Evolutionary conservation across 2,329 filamentous ascomycete genomes (phyloP).

Genomic region (Biscogniauxia marginata): DNA sequence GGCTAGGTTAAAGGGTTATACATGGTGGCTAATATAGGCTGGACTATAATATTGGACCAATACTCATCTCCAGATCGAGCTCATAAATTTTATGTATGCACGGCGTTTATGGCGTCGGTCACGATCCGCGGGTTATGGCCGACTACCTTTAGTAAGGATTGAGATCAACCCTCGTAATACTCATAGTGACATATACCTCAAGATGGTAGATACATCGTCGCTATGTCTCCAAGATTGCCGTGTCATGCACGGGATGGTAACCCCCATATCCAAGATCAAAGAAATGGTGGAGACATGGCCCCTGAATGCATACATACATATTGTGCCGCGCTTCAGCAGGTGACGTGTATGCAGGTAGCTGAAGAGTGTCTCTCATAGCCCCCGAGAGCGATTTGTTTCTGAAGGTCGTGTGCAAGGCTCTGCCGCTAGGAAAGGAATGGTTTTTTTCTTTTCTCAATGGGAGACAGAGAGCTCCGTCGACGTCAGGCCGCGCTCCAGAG

Average conservation of each 20-base stretch:
- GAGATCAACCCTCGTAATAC: not conserved
- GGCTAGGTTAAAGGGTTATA: conserved; percentile 37
- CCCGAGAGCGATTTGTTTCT: conserved; percentile 7
- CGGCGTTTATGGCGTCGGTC: not conserved
- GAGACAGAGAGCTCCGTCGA: conserved; percentile 1
- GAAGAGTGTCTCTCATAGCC: conserved; percentile 9
- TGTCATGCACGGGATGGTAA: conserved; percentile 26
- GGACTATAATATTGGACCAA: conserved; percentile 13
- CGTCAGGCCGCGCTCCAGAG: conserved; percentile 12
- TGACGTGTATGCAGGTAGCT: conserved; percentile 11
- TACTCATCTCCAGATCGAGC: conserved; percentile 15
- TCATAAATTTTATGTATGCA: not conserved
- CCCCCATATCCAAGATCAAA: conserved; percentile 27
- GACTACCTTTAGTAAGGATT: not conserved
- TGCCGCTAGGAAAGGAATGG: not conserved
- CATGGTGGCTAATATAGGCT: conserved; percentile 37
- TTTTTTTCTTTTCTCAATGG: not conserved
- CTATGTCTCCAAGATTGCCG: conserved; percentile 11
- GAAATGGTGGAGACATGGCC: conserved; percentile 22
- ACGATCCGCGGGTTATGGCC: not conserved
- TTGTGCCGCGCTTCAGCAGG: conserved; percentile 18
- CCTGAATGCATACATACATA: conserved; percentile 21
- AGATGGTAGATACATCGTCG: not conserved
- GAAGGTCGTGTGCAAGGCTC: not conserved
- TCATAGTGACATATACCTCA: not conserved